Evolutionary conservation across 1,284 basidiomycete genomes (phyloP), one percentile per base, ranked within the genome.

Genomic region (Malassezia vespertilionis): DNA sequence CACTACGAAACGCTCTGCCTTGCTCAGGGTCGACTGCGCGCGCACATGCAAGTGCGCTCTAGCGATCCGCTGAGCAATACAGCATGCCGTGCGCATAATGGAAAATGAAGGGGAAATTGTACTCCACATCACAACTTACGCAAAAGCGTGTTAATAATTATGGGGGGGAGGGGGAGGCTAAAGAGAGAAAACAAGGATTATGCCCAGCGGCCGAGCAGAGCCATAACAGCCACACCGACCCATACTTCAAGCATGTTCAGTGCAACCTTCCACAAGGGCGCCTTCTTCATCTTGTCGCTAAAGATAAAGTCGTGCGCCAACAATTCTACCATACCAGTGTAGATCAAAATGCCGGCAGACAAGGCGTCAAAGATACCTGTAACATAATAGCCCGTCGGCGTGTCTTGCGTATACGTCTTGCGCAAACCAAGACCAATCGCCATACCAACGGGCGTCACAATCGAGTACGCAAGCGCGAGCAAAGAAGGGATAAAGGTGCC

Each of bases 181-280:
- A n/a, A n/a, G n/a, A n/a, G n/a, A n/a, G n/a, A n/a, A n/a, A n/a
- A n/a, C n/a, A n/a, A n/a, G 10, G 4, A 23, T 56, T 39, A 71
- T 0, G 69, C 69, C 69, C 70, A 71, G 38, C 56, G 51, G 20
- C 70, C 73, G 14, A 75, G 60, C 6, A 74, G 56, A 5, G 74
- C 72, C 74, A 75, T 75, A 33, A 75, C 31, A 14, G 69, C 74
- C 1, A 72, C 72, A 12, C 74, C 74, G 12, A 68, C 43, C 20
- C 71, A 53, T 39, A 74, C 69, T 46, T 68, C 67, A 26, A 51
- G 24, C 7, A 74, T 49, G 53, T 56, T 61, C 42, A 69, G 22
- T 21, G 56, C 24, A 24, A 69, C 62, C 44, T 66, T 65, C n/a
- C 42, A 35, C 26, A 64, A 46, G 5, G 72, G 63, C 27, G 70